Evolutionary conservation across 2,329 filamentous ascomycete genomes (phyloP).

Genomic region (Cladophialophora immunda): DNA sequence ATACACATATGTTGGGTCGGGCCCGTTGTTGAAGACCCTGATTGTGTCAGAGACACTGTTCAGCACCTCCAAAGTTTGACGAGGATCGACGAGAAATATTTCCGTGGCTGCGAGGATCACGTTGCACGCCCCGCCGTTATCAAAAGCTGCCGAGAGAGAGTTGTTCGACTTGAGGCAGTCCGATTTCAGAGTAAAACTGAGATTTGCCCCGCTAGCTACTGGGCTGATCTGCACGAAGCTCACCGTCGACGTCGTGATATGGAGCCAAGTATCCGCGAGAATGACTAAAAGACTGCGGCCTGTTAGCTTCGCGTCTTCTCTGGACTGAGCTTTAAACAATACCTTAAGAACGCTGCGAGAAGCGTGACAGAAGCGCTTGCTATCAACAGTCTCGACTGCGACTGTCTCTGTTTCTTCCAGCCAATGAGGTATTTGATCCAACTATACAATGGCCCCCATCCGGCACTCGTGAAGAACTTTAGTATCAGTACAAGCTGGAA

Average conservation of each 20-base stretch:
- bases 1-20: conserved; percentile 26
- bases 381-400: background rate
- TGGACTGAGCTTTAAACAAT: background rate
- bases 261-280: conserved; percentile 42
- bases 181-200: background rate
- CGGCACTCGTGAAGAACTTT: background rate
- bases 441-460: background rate
- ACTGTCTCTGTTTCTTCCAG: background rate
- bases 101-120: background rate
- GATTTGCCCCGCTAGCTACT: background rate
- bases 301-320: background rate
- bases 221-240: conserved; percentile 31
- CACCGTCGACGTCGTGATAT: conserved; percentile 41
- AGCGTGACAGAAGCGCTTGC: background rate
- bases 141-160: background rate
- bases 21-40: conserved; percentile 16
- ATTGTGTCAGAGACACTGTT: conserved; percentile 18
- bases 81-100: conserved; percentile 12
- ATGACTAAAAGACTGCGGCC: background rate
- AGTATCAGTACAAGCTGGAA: conserved; percentile 10
- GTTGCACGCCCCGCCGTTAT: background rate
- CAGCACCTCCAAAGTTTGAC: conserved; percentile 13
- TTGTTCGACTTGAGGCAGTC: background rate
- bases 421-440: background rate
- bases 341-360: background rate